Evolutionary conservation across 2,329 filamentous ascomycete species (phyloP), one percentile per base, ranked within the genome.

Genomic region (Claviceps sorghi): DNA sequence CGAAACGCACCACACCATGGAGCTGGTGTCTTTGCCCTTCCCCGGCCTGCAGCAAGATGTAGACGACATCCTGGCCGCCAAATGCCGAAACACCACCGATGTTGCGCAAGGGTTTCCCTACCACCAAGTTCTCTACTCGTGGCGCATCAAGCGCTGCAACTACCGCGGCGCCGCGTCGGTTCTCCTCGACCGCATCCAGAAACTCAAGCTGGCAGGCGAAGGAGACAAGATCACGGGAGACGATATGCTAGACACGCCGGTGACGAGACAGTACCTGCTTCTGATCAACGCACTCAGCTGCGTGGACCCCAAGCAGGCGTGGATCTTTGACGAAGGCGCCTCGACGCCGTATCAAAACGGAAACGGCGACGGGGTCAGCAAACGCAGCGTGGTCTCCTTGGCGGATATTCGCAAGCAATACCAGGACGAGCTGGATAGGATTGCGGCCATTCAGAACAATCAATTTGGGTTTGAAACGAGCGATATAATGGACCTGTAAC

Each of bases 271-370:
- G 61, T 93, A 95, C 61, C 72, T 97, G n/a, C 77, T 89, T 55
- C 78, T 98, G 45, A 95, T 98, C 71, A 98, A 98, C 65, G 84
- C 88, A 1, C 74, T 98, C 55, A 88, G 86, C 58, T 95, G 88
- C 57, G 88, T 96, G 42, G 82, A 86, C 48, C 74, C 82, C 53
- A 80, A 78, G 58, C 81, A 87, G 56, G 86, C 95, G 61, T 98
- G 94, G 79, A 80, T 95, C 64, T 82, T 79, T 48, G 61, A 66
- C 65, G 64, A 68, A 50, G 60, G 64, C 13, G 52, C 57, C 9
- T 51, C 58, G 9, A 58, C 53, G 6, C 52, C 55, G n/a, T 58
- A 58, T 40, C 62, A 60, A 19, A 59, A 59, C 38, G 58, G 56
- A 19, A 59, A 59, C 38, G 58, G 56, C 4, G 55, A 54, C 9